Percentiles rank a stretch among this genome's conserved stretches.
Evolutionary conservation across 2,329 filamentous ascomycete genomes (phyloP).

Genomic region (Ophiostoma triangulosporum): DNA sequence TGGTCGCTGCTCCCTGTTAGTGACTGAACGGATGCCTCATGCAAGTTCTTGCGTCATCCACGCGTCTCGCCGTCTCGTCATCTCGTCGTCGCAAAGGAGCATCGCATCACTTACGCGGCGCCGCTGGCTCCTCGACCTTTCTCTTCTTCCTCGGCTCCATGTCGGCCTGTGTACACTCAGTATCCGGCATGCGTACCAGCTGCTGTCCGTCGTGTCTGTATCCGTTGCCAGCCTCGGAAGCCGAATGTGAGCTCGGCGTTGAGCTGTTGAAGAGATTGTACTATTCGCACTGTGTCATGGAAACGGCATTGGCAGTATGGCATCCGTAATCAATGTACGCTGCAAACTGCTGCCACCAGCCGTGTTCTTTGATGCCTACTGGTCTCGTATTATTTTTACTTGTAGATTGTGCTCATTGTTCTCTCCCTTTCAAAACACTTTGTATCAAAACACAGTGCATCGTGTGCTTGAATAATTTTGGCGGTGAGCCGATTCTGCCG

Average conservation of each 20-base stretch:
- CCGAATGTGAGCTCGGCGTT: not conserved
- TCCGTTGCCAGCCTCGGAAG: not conserved
- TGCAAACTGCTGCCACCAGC: not conserved
- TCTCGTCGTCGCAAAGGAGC: not conserved
- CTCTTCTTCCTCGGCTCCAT: constrained; percentile 22
- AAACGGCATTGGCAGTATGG: not conserved
- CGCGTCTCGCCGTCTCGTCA: not conserved
- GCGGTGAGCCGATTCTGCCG: constrained; percentile 14
- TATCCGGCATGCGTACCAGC: not conserved
- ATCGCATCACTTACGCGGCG: not conserved
- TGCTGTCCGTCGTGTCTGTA: not conserved
- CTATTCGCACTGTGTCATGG: not conserved
- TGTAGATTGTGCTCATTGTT: too few species aligned
- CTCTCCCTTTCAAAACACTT: too few species aligned
- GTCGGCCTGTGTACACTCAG: not conserved
- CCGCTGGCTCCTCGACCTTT: constrained; percentile 25
- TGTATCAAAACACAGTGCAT: not conserved
- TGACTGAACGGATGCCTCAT: too few species aligned
- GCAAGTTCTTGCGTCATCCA: too few species aligned
- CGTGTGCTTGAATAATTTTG: constrained; percentile 1
- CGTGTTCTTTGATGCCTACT: too few species aligned
- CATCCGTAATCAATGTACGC: too few species aligned
- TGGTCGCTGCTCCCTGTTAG: constrained; percentile 21
- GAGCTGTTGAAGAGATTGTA: not conserved
- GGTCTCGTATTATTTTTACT: too few species aligned